Percentiles rank a stretch among this genome's conserved stretches.
Evolutionary conservation across 1,139 yeast species (phyloP).

Genomic region (Tardiomyces depauwii): DNA sequence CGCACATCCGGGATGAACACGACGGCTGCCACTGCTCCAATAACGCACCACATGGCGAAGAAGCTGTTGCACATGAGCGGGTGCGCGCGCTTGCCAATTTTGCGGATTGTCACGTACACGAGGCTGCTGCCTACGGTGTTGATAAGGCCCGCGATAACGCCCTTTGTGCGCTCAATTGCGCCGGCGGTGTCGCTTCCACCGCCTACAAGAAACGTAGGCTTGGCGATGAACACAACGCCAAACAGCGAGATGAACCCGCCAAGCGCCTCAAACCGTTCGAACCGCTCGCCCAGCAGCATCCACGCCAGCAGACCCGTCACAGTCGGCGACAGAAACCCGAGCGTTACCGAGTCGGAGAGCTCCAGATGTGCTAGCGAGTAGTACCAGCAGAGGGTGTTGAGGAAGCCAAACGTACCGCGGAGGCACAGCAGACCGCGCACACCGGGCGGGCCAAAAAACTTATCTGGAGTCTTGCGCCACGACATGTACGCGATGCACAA

Average conservation of each 20-base stretch:
- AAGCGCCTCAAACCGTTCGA: slow-evolving; percentile 51
- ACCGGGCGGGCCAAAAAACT: slow-evolving; percentile 61
- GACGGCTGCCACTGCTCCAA: slow-evolving; percentile 48
- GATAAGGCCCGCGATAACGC: slow-evolving; percentile 51
- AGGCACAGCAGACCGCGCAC: slow-evolving; percentile 42
- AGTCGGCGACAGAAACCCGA: slow-evolving; percentile 69
- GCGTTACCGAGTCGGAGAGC: slow-evolving; percentile 68
- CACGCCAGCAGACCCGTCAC: slow-evolving; percentile 70
- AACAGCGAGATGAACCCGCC: slow-evolving; percentile 59
- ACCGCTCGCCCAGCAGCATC: slow-evolving; percentile 53
- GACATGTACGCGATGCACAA: slow-evolving; percentile 48
- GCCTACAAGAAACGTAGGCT: slow-evolving; percentile 58
- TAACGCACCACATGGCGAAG: slow-evolving; percentile 51
- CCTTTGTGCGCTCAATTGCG: slow-evolving; percentile 31
- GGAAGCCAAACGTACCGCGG: slow-evolving; percentile 68
- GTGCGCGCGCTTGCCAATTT: slow-evolving; percentile 68
- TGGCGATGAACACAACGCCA: slow-evolving; percentile 74
- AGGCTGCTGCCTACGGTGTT: slow-evolving; percentile 64
- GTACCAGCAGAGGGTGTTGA: slow-evolving; percentile 70
- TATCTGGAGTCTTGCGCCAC: slow-evolving; percentile 37
- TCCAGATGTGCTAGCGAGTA: slow-evolving; percentile 64
- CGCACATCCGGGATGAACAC: slow-evolving; percentile 21
- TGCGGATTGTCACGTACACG: slow-evolving; percentile 62
- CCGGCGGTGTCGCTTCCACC: neutral
- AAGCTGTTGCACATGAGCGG: slow-evolving; percentile 71